These are phyloP conservation scores for Xerocomus spinulosus DNA, from an alignment of 768 basidiomycete genomes.

Conservation along the genomic window DNA sequence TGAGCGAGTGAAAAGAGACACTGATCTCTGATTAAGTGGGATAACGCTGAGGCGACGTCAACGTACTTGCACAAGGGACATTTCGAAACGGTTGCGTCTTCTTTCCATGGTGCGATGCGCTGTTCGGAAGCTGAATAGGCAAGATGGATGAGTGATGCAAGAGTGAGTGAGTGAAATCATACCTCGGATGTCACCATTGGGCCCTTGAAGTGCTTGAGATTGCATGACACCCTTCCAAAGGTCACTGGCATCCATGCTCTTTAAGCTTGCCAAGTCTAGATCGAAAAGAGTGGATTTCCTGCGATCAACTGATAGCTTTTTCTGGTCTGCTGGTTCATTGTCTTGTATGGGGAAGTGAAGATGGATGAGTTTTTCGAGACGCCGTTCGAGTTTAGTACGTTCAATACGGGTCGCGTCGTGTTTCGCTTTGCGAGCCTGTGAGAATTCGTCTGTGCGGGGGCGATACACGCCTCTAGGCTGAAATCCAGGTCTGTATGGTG, in stretches of 20 bases:
- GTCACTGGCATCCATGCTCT: slow-evolving; percentile 60
- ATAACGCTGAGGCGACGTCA: slow-evolving; percentile 4
- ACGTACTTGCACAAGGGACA: slow-evolving; percentile 84
- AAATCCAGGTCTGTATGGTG: slow-evolving; percentile 87
- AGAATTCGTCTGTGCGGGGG: slow-evolving; percentile 79
- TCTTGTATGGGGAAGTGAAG: slow-evolving; percentile 54
- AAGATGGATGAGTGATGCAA: slow-evolving; percentile 1
- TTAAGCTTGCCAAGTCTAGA: slow-evolving; percentile 52
- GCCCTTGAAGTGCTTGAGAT: slow-evolving; percentile 37
- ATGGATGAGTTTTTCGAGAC: slow-evolving; percentile 82
- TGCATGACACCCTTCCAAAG: slow-evolving; percentile 64
- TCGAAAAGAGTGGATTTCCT: slow-evolving; percentile 72
- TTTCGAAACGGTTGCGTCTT: slow-evolving; percentile 66
- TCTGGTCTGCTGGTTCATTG: slow-evolving; percentile 10
- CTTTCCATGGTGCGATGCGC: slow-evolving; percentile 91
- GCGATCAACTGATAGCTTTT: slow-evolving; percentile 15
- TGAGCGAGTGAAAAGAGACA: slow-evolving; percentile 79
- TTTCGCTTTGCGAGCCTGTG: slow-evolving; percentile 34
- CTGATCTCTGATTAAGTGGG: slow-evolving; percentile 28
- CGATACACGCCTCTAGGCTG: slow-evolving; percentile 86
- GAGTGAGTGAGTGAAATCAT: slow-evolving; percentile 11
- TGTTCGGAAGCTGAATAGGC: slow-evolving; percentile 67
- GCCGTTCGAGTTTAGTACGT: slow-evolving; percentile 75
- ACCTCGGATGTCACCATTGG: slow-evolving; percentile 71
- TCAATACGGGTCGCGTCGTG: slow-evolving; percentile 61